Evolutionary conservation across 1,284 basidiomycete species (phyloP).

Genomic region (Sanghuangporus baumii): DNA sequence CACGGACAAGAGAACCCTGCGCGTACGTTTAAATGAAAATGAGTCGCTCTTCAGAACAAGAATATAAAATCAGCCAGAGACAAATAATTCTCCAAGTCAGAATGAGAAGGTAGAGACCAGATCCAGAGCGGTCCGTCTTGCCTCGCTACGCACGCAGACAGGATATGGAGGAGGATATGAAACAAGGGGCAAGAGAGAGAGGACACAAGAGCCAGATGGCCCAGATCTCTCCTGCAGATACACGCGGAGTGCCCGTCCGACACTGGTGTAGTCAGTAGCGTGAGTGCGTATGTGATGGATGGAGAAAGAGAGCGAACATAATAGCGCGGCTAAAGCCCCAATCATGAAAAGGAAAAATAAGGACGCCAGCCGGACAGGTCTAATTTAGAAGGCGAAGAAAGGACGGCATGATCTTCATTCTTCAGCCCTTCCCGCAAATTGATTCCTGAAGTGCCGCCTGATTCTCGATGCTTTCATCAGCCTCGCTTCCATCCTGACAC

Average conservation of each 20-base stretch:
- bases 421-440: background rate
- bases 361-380: background rate
- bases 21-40: background rate
- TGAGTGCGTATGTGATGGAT: background rate
- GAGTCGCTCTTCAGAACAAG: background rate
- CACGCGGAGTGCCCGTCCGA: background rate
- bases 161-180: background rate
- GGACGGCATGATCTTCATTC: slow-evolving; percentile 5
- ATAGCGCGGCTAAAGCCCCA: background rate
- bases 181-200: background rate
- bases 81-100: slow-evolving; percentile 5
- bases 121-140: background rate
- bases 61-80: background rate
- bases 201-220: background rate
- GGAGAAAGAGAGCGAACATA: background rate
- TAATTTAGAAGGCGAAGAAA: background rate
- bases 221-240: background rate
- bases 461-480: background rate
- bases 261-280: background rate
- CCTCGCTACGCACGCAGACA: slow-evolving; percentile 3
- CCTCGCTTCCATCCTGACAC: background rate
- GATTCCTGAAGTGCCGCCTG: background rate
- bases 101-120: background rate
- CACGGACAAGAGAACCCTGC: background rate
- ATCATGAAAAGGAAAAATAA: background rate